Evolutionary conservation across 306 rosid species (phyloP).

Genomic region (Lathyrus oleraceus): DNA sequence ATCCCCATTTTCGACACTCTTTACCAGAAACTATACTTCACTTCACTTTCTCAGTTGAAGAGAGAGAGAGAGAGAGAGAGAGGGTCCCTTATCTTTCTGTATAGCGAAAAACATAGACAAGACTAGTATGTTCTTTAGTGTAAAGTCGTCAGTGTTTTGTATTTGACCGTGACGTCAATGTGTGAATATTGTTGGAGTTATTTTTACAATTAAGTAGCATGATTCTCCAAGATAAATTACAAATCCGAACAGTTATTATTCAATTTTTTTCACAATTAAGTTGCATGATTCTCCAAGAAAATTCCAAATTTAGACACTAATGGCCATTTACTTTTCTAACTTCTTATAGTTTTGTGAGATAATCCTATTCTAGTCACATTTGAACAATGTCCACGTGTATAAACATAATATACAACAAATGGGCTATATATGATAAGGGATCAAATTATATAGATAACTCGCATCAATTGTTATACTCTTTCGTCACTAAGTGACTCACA

Average conservation of each 20-base stretch:
- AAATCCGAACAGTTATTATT: background rate
- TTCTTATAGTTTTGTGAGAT: too few species aligned
- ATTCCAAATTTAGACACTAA: background rate
- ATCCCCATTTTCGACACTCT: slow-evolving; percentile 20
- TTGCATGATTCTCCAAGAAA: background rate
- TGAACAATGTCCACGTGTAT: too few species aligned
- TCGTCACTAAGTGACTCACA: too few species aligned
- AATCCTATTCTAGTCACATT: too few species aligned
- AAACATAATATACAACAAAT: too few species aligned
- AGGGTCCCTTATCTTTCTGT: slow-evolving; percentile 24
- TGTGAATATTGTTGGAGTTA: background rate
- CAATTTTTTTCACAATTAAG: background rate
- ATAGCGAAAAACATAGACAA: background rate
- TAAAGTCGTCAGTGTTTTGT: background rate
- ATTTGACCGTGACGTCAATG: background rate
- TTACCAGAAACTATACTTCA: background rate
- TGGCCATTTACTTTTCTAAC: too few species aligned
- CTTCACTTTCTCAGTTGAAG: slow-evolving; percentile 14
- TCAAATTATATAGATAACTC: too few species aligned
- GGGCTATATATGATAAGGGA: too few species aligned
- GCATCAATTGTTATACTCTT: too few species aligned
- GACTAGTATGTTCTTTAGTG: background rate
- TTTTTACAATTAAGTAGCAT: background rate
- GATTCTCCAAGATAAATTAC: background rate
- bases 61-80: background rate